A percentile compares a stretch with the other conserved stretches of the same genome.
These are phyloP conservation scores for Petunia secreta DNA, from an alignment of 257 asterid species.

Conservation along the genomic window DNA sequence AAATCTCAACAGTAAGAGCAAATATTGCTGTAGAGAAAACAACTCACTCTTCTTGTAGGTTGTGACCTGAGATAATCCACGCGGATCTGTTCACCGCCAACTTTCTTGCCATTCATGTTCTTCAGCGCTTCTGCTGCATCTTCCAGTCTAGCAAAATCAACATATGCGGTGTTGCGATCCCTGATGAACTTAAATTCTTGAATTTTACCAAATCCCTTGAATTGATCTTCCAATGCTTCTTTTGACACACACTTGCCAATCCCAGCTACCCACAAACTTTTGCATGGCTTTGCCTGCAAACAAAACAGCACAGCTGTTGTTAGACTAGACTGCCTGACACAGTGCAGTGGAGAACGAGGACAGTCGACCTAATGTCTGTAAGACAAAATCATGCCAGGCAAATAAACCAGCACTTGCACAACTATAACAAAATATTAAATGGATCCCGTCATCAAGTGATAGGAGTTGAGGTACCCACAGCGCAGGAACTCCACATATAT, in stretches of 20 bases:
- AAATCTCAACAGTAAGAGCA: slow-evolving; percentile 13
- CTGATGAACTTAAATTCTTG: slow-evolving; percentile 84
- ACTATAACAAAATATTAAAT: background rate
- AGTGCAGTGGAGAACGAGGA: slow-evolving; percentile 15
- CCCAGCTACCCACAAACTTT: slow-evolving; percentile 97
- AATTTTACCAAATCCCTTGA: slow-evolving; percentile 72
- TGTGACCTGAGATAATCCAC: slow-evolving; percentile 94
- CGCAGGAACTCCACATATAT: background rate
- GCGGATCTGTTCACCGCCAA: slow-evolving; percentile 78
- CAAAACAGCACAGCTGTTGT: slow-evolving; percentile 24
- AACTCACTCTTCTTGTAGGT: slow-evolving; percentile 81
- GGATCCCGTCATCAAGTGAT: slow-evolving; percentile 7
- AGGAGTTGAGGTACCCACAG: background rate
- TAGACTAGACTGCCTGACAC: slow-evolving; percentile 25
- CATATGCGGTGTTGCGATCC: slow-evolving; percentile 84
- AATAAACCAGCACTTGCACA: slow-evolving; percentile 23
- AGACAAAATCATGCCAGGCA: slow-evolving; percentile 6
- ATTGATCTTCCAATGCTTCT: slow-evolving; percentile 87
- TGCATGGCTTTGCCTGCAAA: slow-evolving; percentile 92
- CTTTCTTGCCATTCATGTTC: slow-evolving; percentile 72
- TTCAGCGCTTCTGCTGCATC: slow-evolving; percentile 85
- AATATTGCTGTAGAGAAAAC: slow-evolving; percentile 10
- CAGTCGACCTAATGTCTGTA: background rate
- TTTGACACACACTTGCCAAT: slow-evolving; percentile 69
- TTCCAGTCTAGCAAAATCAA: slow-evolving; percentile 73